A percentile compares a stretch with the other conserved stretches of the same genome.
phyloP scores from a whole-genome alignment of 257 asterid genomes.

The Anisodus tanguticus region DNA sequence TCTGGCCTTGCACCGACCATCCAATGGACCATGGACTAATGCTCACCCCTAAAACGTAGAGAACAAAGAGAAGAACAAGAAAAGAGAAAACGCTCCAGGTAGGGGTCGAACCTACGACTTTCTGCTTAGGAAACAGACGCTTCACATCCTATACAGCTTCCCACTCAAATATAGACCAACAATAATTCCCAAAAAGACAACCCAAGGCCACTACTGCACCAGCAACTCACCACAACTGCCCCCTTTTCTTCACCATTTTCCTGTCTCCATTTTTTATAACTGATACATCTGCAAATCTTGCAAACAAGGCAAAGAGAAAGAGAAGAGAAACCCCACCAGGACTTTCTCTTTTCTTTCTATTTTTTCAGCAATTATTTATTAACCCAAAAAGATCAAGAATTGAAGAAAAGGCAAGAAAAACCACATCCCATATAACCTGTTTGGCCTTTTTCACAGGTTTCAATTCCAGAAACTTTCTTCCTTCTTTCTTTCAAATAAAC shows the following conservation, averaged over 20 bases:
- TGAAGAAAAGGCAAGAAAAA: background rate
- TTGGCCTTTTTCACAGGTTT: background rate
- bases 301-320: background rate
- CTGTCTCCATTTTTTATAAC: background rate
- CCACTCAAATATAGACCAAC: accelerated
- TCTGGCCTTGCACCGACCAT: too few relatives aligned
- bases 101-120: slow-evolving; percentile 99
- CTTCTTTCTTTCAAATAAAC: background rate
- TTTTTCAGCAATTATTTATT: background rate
- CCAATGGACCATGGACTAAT: too few relatives aligned
- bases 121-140: slow-evolving; percentile 99
- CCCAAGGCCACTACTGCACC: background rate
- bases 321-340: background rate
- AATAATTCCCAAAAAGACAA: background rate
- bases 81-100: slow-evolving; percentile 72
- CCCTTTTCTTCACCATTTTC: background rate
- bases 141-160: background rate
- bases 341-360: background rate
- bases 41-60: too few relatives aligned
- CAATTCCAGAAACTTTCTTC: background rate
- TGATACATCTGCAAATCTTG: background rate
- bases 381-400: background rate
- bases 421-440: slow-evolving; percentile 5
- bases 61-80: too few relatives aligned
- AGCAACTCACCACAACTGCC: background rate